These are phyloP conservation scores for Penicillium sp. DNA, from an alignment of 2,329 filamentous ascomycete genomes.

Conservation along the genomic window DNA sequence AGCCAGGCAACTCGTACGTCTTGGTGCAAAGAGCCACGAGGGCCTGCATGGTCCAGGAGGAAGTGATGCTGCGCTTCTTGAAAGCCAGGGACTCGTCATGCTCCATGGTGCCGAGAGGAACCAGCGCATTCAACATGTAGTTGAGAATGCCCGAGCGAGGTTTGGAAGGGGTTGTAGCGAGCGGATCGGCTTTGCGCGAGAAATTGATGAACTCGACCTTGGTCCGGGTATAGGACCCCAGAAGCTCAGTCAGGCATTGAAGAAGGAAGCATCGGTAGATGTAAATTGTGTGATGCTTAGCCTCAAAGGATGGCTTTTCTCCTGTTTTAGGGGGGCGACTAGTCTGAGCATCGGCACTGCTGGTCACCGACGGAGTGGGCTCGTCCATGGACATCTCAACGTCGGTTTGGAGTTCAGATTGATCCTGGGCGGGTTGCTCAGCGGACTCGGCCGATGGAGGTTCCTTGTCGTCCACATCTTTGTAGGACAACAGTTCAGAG, in stretches of 20 bases:
- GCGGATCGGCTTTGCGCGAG: conserved; percentile 83
- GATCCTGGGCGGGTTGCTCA: conserved; percentile 34
- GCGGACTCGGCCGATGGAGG: conserved; percentile 38
- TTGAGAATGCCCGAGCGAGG: conserved; percentile 90
- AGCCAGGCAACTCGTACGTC: conserved; percentile 73
- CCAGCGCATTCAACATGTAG: conserved; percentile 82
- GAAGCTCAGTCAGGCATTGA: conserved; percentile 84
- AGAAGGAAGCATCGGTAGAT: conserved; percentile 95
- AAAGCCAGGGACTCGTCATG: conserved; percentile 72
- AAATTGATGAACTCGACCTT: conserved; percentile 99
- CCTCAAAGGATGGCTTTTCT: conserved; percentile 77
- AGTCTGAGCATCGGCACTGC: conserved; percentile 29
- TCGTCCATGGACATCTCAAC: conserved; percentile 54
- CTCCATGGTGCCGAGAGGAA: conserved; percentile 65
- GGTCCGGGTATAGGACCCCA: conserved; percentile 87
- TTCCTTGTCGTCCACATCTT: conserved; percentile 87
- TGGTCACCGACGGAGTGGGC: conserved; percentile 36
- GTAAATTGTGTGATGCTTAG: conserved; percentile 92
- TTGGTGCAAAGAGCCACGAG: conserved; percentile 85
- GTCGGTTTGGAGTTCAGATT: conserved; percentile 44
- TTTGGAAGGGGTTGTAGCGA: conserved; percentile 86
- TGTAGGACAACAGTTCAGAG: conserved; percentile 87
- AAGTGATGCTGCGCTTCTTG: conserved; percentile 85
- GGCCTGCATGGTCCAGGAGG: conserved; percentile 80
- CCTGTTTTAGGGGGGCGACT: conserved; percentile 58